Evolutionary conservation across 345 rosid species (phyloP).

Genomic region (Limnanthes douglasii): DNA sequence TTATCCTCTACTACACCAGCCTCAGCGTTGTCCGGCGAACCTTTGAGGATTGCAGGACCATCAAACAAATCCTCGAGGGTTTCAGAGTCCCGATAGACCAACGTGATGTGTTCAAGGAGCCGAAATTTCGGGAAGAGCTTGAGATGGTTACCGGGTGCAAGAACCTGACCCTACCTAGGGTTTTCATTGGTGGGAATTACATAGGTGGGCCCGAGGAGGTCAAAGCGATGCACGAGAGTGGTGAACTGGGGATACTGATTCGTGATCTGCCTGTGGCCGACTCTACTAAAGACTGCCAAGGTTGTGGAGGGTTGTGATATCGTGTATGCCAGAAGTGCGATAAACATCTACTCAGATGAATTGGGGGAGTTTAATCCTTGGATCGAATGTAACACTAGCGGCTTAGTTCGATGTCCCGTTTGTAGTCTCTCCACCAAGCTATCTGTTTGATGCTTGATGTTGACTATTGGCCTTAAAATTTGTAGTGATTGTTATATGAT

Average conservation of each 20-base stretch:
- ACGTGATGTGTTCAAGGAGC: slow-evolving; percentile 56
- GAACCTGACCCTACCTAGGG: slow-evolving; percentile 15
- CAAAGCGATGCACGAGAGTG: slow-evolving; percentile 19
- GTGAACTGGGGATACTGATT: slow-evolving; percentile 21
- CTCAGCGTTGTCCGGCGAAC: slow-evolving; percentile 54
- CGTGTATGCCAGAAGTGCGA: slow-evolving; percentile 19
- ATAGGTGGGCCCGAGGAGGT: slow-evolving; percentile 31
- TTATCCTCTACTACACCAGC: slow-evolving; percentile 49
- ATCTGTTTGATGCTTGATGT: too few species aligned
- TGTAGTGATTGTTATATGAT: too few species aligned
- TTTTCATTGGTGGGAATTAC: slow-evolving; percentile 25
- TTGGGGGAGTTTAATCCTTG: slow-evolving; percentile 24
- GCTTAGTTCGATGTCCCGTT: slow-evolving; percentile 24
- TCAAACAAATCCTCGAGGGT: slow-evolving; percentile 35
- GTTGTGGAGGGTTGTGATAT: slow-evolving; percentile 32
- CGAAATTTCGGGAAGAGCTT: slow-evolving; percentile 30
- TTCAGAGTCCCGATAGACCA: slow-evolving; percentile 42
- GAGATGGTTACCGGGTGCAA: slow-evolving; percentile 18
- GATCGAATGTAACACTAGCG: slow-evolving; percentile 20
- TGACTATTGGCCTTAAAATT: too few species aligned
- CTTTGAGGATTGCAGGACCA: slow-evolving; percentile 45
- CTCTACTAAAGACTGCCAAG: slow-evolving; percentile 8
- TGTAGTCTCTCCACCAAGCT: too few species aligned
- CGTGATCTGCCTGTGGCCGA: slow-evolving; percentile 9
- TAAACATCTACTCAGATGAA: slow-evolving; percentile 24